phyloP scores from a whole-genome alignment of 1,139 yeast species.

The Sugiyamaella japonica region DNA sequence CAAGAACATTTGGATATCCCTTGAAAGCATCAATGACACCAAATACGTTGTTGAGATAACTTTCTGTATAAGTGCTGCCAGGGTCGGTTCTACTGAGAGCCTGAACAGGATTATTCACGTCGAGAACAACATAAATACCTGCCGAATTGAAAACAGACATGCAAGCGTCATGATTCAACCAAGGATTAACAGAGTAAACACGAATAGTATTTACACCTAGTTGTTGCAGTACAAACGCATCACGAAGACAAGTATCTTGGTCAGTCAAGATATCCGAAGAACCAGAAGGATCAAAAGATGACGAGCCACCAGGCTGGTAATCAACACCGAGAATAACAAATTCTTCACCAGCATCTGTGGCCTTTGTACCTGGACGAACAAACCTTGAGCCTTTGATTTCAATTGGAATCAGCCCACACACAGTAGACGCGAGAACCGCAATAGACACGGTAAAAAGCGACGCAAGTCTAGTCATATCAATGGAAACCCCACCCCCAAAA shows the following conservation, averaged over 20 bases:
- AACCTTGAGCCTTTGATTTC: constrained; percentile 66
- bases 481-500: too few species aligned
- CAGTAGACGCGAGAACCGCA: constrained; percentile 16
- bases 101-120: constrained; percentile 76
- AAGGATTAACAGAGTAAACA: constrained; percentile 74
- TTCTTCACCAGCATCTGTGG: constrained; percentile 28
- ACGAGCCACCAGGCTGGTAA: constrained; percentile 74
- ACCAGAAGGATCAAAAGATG: constrained; percentile 49
- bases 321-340: constrained; percentile 59
- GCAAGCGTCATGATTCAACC: constrained; percentile 78
- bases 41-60: constrained; percentile 72
- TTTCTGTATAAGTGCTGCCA: constrained; percentile 61
- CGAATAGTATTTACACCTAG: constrained; percentile 64
- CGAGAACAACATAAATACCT: constrained; percentile 84
- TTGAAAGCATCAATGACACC: constrained; percentile 80
- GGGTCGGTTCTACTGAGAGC: constrained; percentile 78
- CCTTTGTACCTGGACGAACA: constrained; percentile 64
- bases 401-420: constrained; percentile 46
- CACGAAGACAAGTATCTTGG: constrained; percentile 71
- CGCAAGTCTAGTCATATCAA: not conserved
- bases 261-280: constrained; percentile 74
- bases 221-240: constrained; percentile 72
- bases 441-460: not conserved
- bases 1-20: constrained; percentile 78
- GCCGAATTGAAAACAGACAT: constrained; percentile 84